Evolutionary conservation across 2,329 filamentous ascomycete genomes (phyloP).

Genomic region (Xylariaceae sp.): DNA sequence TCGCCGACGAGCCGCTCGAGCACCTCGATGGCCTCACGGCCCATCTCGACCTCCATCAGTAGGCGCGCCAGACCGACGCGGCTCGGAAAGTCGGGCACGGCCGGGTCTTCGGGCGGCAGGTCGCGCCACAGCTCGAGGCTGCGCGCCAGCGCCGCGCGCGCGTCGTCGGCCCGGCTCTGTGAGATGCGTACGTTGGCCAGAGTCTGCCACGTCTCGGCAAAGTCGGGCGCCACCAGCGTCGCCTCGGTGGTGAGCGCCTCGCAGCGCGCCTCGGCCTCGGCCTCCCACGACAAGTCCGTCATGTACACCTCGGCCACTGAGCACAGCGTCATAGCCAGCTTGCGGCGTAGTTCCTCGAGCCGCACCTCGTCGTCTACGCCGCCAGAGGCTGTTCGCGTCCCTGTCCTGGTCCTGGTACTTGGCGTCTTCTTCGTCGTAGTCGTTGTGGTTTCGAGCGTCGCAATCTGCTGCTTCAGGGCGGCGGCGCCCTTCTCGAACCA

Average conservation of each 20-base stretch:
- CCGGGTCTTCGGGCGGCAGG: slow-evolving; percentile 61
- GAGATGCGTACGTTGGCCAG: slow-evolving; percentile 90
- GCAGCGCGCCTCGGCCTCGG: slow-evolving; percentile 81
- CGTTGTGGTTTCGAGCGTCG: slow-evolving; percentile 45
- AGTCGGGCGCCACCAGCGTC: slow-evolving; percentile 71
- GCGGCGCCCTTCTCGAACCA: slow-evolving; percentile 67
- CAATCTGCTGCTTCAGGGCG: slow-evolving; percentile 65
- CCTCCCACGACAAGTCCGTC: slow-evolving; percentile 93
- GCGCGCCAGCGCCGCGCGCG: slow-evolving; percentile 65
- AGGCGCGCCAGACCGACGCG: slow-evolving; percentile 77
- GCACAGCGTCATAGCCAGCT: slow-evolving; percentile 86
- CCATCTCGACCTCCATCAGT: slow-evolving; percentile 83
- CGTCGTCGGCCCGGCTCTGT: slow-evolving; percentile 72
- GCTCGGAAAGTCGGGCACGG: slow-evolving; percentile 77
- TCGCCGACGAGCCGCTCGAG: slow-evolving; percentile 77
- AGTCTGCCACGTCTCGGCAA: slow-evolving; percentile 88
- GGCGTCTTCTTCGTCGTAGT: slow-evolving; percentile 13
- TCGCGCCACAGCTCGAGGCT: slow-evolving; percentile 82
- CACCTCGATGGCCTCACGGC: slow-evolving; percentile 76
- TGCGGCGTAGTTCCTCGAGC: slow-evolving; percentile 63
- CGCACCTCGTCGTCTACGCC: slow-evolving; percentile 14
- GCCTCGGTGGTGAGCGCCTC: slow-evolving; percentile 87
- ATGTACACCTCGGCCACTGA: slow-evolving; percentile 96
- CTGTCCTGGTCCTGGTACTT: no score
- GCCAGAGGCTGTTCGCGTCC: no score